These are phyloP conservation scores for Fusarium sp. DNA, from an alignment of 2,329 filamentous ascomycete species.

Conservation along the genomic window DNA sequence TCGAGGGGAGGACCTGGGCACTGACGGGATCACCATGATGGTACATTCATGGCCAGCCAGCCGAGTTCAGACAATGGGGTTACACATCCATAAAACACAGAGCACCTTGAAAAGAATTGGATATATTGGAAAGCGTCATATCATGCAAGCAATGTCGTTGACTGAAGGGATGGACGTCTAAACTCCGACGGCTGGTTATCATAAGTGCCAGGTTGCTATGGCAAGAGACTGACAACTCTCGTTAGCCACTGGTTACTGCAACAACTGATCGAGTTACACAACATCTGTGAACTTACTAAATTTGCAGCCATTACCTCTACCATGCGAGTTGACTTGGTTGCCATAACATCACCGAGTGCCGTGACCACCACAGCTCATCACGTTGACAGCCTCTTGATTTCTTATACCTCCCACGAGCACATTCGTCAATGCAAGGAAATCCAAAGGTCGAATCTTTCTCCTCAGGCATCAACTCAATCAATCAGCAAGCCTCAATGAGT, in stretches of 20 bases:
- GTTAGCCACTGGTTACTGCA: background rate
- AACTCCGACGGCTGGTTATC: background rate
- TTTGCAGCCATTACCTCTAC: background rate
- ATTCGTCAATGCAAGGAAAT: background rate
- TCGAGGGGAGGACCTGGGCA: background rate
- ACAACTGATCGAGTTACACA: background rate
- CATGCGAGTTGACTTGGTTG: background rate
- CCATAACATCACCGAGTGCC: background rate
- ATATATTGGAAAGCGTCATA: no score
- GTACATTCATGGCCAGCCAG: background rate
- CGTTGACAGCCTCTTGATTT: background rate
- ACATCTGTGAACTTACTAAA: background rate
- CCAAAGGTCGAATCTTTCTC: background rate
- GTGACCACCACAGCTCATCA: background rate
- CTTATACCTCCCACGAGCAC: background rate
- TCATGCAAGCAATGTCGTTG: background rate
- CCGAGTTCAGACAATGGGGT: background rate
- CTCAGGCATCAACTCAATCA: background rate
- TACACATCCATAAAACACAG: background rate
- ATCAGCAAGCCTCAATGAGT: background rate
- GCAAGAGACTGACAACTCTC: background rate
- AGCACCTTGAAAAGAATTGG: background rate
- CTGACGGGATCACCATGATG: rapidly evolving
- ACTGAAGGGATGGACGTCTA: background rate
- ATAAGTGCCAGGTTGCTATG: background rate